Conservation (phyloP, 306 rosid genomes). For the Quercus parvula region DNA sequence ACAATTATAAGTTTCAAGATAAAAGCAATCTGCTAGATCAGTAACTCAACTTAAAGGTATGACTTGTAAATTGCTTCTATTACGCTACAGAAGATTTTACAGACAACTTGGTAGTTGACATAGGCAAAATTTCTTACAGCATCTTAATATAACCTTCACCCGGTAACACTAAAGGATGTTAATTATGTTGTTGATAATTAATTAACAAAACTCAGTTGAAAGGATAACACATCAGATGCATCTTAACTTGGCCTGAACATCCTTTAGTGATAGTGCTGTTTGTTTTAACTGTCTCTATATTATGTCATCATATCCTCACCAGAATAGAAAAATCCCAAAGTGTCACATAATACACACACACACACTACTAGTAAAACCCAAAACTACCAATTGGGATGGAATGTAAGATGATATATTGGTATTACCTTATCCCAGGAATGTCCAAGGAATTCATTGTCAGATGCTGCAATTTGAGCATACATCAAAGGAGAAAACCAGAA, state of each 20-base stretch:
- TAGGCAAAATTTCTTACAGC: neutral
- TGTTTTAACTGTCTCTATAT: neutral
- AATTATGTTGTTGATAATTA: neutral
- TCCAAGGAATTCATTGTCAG: slow-evolving; percentile 94
- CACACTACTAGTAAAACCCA: neutral
- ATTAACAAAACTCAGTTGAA: neutral
- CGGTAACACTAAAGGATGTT: neutral
- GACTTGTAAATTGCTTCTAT: neutral
- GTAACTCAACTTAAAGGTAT: neutral
- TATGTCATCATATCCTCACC: neutral
- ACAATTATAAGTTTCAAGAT: slow-evolving; percentile 15
- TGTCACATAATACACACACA: no score
- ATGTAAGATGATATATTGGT: neutral
- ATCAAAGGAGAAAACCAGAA: slow-evolving; percentile 98
- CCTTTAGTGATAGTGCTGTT: neutral
- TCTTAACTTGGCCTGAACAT: neutral
- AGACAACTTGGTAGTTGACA: neutral
- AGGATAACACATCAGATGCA: neutral
- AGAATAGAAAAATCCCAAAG: neutral
- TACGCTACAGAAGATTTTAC: neutral
- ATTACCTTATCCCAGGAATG: slow-evolving; percentile 95
- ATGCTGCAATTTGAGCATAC: slow-evolving; percentile 93
- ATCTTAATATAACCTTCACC: neutral
- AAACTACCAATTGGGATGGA: neutral
- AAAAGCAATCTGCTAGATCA: slow-evolving; percentile 16